Conservation (phyloP, 1,284 basidiomycete species). For the Ganoderma meredithae region DNA sequence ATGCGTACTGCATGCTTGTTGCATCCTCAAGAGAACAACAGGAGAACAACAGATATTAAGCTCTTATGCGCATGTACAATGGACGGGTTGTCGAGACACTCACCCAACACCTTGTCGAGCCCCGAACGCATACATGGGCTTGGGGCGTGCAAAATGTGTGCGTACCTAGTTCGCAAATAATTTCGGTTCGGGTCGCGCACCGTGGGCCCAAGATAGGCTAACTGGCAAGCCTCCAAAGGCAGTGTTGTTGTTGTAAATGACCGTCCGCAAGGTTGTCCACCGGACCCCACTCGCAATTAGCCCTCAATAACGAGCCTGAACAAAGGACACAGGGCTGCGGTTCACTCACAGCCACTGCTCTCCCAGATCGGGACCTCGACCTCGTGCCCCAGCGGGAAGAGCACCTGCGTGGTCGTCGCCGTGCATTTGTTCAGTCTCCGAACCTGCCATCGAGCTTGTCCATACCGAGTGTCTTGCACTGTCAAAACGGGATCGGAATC, state of each 20-base stretch:
- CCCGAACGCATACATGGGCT: neutral
- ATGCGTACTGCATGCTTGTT: neutral
- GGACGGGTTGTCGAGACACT: neutral
- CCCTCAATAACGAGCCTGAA: neutral
- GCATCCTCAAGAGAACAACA: neutral
- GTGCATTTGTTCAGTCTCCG: slow-evolving; percentile 13
- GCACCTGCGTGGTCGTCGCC: slow-evolving; percentile 18
- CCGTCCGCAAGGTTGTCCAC: slow-evolving; percentile 14
- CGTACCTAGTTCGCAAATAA: neutral
- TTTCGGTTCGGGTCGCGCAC: neutral
- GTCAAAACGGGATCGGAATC: slow-evolving; percentile 18
- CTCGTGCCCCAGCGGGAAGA: slow-evolving; percentile 13
- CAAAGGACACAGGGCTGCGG: neutral
- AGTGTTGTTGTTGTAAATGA: neutral
- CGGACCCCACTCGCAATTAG: neutral
- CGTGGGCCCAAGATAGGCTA: neutral
- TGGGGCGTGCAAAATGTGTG: neutral
- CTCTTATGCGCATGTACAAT: neutral
- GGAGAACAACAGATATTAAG: neutral
- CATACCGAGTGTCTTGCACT: slow-evolving; percentile 17
- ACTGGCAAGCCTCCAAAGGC: neutral
- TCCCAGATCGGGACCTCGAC: slow-evolving; percentile 22
- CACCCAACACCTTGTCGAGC: neutral
- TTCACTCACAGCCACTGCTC: slow-evolving; percentile 13
- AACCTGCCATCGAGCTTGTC: slow-evolving; percentile 12